These are phyloP conservation scores for Sporopachydermia lactativora DNA, from an alignment of 805 yeast species.

Conservation along the genomic window DNA sequence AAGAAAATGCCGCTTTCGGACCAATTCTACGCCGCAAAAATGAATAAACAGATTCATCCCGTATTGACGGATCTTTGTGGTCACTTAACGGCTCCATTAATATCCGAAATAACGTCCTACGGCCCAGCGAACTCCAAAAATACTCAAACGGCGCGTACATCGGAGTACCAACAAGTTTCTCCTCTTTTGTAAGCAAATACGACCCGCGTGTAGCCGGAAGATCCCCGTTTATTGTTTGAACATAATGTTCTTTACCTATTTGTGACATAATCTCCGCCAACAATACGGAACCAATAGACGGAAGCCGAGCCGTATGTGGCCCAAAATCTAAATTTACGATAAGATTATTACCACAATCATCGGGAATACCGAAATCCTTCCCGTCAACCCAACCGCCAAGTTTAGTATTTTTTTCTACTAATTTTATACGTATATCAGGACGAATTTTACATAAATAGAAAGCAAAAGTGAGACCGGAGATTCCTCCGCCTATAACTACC, in stretches of 20 bases:
- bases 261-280: constrained; percentile 41
- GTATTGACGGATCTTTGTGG: constrained; percentile 14
- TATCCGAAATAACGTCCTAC: constrained; percentile 29
- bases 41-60: constrained; percentile 60
- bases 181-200: constrained; percentile 28
- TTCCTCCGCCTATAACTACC: constrained; percentile 78
- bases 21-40: constrained; percentile 66
- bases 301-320: constrained; percentile 81
- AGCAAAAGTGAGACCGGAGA: constrained; percentile 69
- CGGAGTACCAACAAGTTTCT: constrained; percentile 45
- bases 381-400: constrained; percentile 71
- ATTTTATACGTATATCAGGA: constrained; percentile 56
- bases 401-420: constrained; percentile 40
- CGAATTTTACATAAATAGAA: constrained; percentile 56
- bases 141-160: constrained; percentile 47
- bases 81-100: constrained; percentile 35
- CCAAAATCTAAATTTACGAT: constrained; percentile 58
- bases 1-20: constrained; percentile 30
- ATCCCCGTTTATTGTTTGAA: constrained; percentile 10
- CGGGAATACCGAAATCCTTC: constrained; percentile 17
- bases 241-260: constrained; percentile 8
- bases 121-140: constrained; percentile 43
- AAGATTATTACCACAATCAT: constrained; percentile 13
- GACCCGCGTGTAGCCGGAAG: constrained; percentile 13
- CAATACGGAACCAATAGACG: constrained; percentile 61